Evolutionary conservation across 2,329 filamentous ascomycete genomes (phyloP).

Genomic region (Arthrobotrys conoides): DNA sequence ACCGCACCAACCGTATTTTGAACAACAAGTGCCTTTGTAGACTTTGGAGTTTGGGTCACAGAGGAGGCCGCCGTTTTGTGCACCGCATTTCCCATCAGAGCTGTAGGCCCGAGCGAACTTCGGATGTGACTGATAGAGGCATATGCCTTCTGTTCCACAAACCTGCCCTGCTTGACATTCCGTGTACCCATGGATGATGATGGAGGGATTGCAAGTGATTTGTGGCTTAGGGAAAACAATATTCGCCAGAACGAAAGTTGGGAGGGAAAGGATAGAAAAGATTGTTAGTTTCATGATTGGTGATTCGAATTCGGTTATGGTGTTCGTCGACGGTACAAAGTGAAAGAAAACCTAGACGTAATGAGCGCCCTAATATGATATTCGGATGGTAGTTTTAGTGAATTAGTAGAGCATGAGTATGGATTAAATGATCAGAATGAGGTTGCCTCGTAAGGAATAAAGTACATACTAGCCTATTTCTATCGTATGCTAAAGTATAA

Average conservation of each 20-base stretch:
- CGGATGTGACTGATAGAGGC: slow-evolving; percentile 38
- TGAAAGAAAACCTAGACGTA: slow-evolving; percentile 3
- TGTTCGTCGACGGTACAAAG: neutral
- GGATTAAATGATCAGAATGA: neutral
- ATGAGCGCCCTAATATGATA: neutral
- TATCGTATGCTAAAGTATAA: too few relatives aligned
- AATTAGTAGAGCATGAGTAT: too few relatives aligned
- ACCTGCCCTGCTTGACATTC: slow-evolving; percentile 61
- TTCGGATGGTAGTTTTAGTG: neutral
- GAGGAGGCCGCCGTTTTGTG: slow-evolving; percentile 66
- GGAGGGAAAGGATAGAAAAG: slow-evolving; percentile 63
- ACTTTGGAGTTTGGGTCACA: slow-evolving; percentile 68
- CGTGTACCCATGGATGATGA: slow-evolving; percentile 40
- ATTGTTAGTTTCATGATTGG: slow-evolving; percentile 30
- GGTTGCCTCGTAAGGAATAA: too few relatives aligned
- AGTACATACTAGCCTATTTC: neutral
- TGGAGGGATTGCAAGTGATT: slow-evolving; percentile 64
- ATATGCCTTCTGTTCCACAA: slow-evolving; percentile 50
- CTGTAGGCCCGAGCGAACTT: slow-evolving; percentile 65
- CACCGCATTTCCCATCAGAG: slow-evolving; percentile 67
- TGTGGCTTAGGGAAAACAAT: slow-evolving; percentile 65
- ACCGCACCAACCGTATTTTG: slow-evolving; percentile 68
- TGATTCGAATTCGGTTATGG: neutral
- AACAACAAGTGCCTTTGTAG: slow-evolving; percentile 69
- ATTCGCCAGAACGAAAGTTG: slow-evolving; percentile 60